Evolutionary conservation across 1,284 basidiomycete genomes (phyloP).

Genomic region (Pascua sp.): DNA sequence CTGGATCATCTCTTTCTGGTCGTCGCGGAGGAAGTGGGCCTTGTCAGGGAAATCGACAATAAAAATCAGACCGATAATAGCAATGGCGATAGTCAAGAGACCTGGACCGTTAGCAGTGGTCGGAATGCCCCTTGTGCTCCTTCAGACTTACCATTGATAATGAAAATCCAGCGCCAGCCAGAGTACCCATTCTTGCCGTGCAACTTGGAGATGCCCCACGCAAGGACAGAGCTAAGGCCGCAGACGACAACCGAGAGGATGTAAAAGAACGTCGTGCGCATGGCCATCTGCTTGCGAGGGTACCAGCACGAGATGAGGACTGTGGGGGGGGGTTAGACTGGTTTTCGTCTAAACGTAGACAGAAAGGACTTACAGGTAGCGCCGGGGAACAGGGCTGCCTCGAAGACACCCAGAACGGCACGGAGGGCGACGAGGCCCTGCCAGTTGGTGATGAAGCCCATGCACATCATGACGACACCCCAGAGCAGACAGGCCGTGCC

Average conservation of each 20-base stretch:
- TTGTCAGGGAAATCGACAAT: constrained; percentile 19
- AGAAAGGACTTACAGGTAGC: constrained; percentile 49
- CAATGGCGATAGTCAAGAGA: constrained; percentile 12
- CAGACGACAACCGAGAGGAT: constrained; percentile 12
- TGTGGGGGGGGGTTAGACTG: constrained; percentile 45
- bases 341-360: constrained; percentile 38
- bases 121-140: too few relatives aligned
- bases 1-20: constrained; percentile 9
- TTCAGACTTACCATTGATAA: constrained; percentile 1
- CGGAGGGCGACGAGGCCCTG: constrained; percentile 45
- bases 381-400: constrained; percentile 44
- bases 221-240: constrained; percentile 10
- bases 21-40: constrained; percentile 9
- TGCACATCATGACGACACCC: constrained; percentile 48
- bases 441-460: constrained; percentile 43
- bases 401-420: constrained; percentile 47
- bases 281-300: constrained; percentile 50
- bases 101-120: neutral
- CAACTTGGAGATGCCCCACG: constrained; percentile 9
- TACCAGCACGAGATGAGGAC: constrained; percentile 51
- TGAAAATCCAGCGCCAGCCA: constrained; percentile 20
- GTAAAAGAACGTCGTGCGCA: constrained; percentile 11
- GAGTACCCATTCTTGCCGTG: constrained; percentile 4
- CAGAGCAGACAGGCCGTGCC: constrained; percentile 28
- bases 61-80: neutral